Percentiles rank a stretch among this genome's conserved stretches.
Evolutionary conservation across 2,329 filamentous ascomycete genomes (phyloP).

Genomic region (Chaetothyriales sp.): DNA sequence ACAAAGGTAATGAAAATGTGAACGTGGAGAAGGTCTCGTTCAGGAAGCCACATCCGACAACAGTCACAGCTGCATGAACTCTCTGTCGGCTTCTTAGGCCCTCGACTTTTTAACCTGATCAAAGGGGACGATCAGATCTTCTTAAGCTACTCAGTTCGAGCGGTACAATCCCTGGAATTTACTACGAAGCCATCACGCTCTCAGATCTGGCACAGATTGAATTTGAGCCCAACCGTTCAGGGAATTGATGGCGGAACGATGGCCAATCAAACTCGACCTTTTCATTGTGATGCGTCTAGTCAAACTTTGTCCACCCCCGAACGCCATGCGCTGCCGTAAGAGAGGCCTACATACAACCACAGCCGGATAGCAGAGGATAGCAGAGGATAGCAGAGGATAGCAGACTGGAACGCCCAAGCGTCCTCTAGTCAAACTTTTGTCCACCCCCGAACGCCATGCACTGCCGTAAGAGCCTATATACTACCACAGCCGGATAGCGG

Average conservation of each 20-base stretch:
- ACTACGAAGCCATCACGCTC: background rate
- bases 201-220: background rate
- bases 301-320: background rate
- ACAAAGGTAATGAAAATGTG: constrained; percentile 63
- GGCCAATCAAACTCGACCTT: background rate
- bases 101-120: background rate
- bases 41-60: constrained; percentile 53
- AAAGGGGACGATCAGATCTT: background rate
- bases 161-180: background rate
- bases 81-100: too few relatives aligned
- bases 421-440: too few relatives aligned
- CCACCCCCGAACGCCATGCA: too few relatives aligned
- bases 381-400: too few relatives aligned
- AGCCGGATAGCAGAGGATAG: too few relatives aligned
- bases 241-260: background rate
- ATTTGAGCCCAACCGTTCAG: background rate
- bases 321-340: background rate
- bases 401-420: too few relatives aligned
- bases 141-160: background rate
- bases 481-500: too few relatives aligned
- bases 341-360: background rate
- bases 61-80: background rate
- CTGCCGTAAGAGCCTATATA: too few relatives aligned
- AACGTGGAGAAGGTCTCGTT: constrained; percentile 78
- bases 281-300: background rate